phyloP scores from a whole-genome alignment of 1,284 basidiomycete genomes.

The Cryptococcus sp. region DNA sequence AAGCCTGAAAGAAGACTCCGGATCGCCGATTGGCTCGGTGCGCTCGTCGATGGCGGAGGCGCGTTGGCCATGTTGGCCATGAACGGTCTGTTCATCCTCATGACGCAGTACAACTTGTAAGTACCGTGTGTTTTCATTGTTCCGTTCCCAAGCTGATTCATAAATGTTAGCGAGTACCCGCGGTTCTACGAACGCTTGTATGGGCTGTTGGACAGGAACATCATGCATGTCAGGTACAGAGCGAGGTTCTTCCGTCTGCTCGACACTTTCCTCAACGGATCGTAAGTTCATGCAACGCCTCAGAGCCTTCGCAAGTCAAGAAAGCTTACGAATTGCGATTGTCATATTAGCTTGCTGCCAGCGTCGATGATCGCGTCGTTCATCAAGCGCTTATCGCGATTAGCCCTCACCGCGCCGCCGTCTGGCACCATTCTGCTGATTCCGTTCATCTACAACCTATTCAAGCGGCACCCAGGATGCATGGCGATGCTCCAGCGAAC shows the following conservation, averaged over 20 bases:
- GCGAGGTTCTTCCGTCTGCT: slow-evolving; percentile 93
- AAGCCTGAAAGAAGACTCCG: slow-evolving; percentile 61
- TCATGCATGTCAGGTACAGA: slow-evolving; percentile 89
- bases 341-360: slow-evolving; percentile 71
- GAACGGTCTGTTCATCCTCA: slow-evolving; percentile 88
- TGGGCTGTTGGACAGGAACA: slow-evolving; percentile 77
- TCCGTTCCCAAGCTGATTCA: neutral
- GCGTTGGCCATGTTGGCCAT: slow-evolving; percentile 86
- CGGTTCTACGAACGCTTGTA: slow-evolving; percentile 95
- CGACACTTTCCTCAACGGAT: slow-evolving; percentile 86
- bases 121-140: slow-evolving; percentile 40
- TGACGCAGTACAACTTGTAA: slow-evolving; percentile 89
- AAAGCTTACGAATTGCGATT: neutral
- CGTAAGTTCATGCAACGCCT: slow-evolving; percentile 60
- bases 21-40: slow-evolving; percentile 92
- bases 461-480: slow-evolving; percentile 87
- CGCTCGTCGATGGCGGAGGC: slow-evolving; percentile 83
- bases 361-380: slow-evolving; percentile 89
- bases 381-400: slow-evolving; percentile 82
- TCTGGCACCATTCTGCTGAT: slow-evolving; percentile 87
- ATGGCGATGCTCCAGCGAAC: slow-evolving; percentile 88
- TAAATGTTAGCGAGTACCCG: slow-evolving; percentile 76
- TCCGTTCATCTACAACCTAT: slow-evolving; percentile 91
- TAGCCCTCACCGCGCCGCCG: slow-evolving; percentile 83
- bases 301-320: neutral